Base-by-base conservation (phyloP, 148 eudicot genomes). In the Nyssa sinensis region DNA sequence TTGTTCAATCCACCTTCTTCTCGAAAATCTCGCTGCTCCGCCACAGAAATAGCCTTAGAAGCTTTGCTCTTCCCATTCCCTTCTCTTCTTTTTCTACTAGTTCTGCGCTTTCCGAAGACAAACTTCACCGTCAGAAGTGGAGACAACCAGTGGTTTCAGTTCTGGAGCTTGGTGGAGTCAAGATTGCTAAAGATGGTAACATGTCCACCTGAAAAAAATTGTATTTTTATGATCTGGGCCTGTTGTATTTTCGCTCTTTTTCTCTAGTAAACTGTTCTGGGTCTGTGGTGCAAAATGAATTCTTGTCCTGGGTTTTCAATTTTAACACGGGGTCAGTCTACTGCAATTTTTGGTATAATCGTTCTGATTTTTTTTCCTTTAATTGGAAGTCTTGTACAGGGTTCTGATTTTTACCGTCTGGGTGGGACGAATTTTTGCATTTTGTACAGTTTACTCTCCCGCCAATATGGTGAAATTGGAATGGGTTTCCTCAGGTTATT, bases 81-180 rank as follows among this genome's bases (percentile, higher is more conserved):
- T 76, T 82, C 72, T 83, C 86, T 57, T 72, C 83, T n/a, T 77
- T 60, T 34, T 73, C 81, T 41, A 23, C 77, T 51, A 68, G 74
- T 21, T 67, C 91, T 21, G 71, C 84, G 53, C 44, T 77, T 23
- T 58, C 81, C 3, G 74, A 81, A 10, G 73, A 64, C 67, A 28
- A 41, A 28, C 4, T 64, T 37, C 80, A 33, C 75, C 76, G 72
- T 57, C 78, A 79, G 41, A 84, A 86, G 81, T 82, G 80, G 83
- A 72, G 83, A 68, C 86, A 64, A 68, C 77, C 85, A 25, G 81
- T 72, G 44, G 69, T 60, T 74, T 88, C 97, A 14, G 78, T 78
- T 31, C 84, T 91, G 62, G 91, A 94, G 66, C 86, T 88, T 59
- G 93, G 91, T 10, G 95, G 95, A 3, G 82, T 90, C 73, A 80